Evolutionary conservation across 768 basidiomycete species (phyloP).

Genomic region (Suillus discolor): DNA sequence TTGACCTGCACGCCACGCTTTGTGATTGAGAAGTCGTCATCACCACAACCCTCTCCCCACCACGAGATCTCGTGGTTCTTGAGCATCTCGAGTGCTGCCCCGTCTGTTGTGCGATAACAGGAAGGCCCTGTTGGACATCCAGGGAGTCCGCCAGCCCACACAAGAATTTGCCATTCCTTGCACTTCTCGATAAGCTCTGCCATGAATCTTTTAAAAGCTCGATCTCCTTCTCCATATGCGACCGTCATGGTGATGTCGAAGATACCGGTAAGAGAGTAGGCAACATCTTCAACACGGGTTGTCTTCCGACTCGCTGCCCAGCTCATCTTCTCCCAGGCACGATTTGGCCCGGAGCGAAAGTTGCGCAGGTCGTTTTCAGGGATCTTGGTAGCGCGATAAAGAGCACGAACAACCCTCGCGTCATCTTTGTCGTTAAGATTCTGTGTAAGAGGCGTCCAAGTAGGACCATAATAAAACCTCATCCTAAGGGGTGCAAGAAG

Average conservation of each 20-base stretch:
- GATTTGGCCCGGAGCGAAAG: slow-evolving; percentile 7
- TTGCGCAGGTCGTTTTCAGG: slow-evolving; percentile 6
- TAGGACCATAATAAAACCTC: slow-evolving; percentile 13
- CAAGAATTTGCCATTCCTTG: slow-evolving; percentile 14
- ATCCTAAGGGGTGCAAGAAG: slow-evolving; percentile 17
- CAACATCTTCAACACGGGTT: slow-evolving; percentile 19
- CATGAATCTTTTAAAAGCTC: slow-evolving; percentile 18
- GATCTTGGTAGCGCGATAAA: slow-evolving; percentile 8
- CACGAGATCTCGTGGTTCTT: slow-evolving; percentile 6
- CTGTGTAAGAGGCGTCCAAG: slow-evolving; percentile 11
- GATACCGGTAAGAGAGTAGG: slow-evolving; percentile 20
- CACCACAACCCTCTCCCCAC: slow-evolving; percentile 5
- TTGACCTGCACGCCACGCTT: slow-evolving; percentile 11
- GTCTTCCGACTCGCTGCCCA: slow-evolving; percentile 21
- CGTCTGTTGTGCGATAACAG: background rate
- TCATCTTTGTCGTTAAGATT: slow-evolving; percentile 9
- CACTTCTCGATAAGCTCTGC: slow-evolving; percentile 9
- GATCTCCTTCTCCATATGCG: slow-evolving; percentile 20
- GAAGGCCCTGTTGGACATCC: background rate
- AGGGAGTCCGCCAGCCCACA: slow-evolving; percentile 7
- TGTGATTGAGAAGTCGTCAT: slow-evolving; percentile 7
- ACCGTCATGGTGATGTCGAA: slow-evolving; percentile 18
- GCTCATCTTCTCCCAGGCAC: slow-evolving; percentile 10
- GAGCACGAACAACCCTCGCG: background rate
- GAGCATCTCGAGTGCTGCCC: background rate